Base-by-base conservation (phyloP, 768 basidiomycete species). In the Lentinula boryana region DNA sequence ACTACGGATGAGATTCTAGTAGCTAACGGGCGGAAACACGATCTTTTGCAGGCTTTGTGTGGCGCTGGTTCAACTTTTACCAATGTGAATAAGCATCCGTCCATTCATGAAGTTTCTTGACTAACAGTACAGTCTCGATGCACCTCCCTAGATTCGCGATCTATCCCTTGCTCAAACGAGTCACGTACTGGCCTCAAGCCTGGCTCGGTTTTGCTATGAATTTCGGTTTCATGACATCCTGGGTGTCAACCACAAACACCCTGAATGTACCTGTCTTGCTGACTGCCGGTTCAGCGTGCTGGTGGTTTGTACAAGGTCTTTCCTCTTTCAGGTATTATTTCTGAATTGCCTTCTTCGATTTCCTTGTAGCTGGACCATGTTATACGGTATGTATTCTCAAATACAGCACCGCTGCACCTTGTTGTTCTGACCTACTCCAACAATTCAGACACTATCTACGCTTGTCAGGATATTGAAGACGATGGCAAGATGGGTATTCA, bases 381-480 rank as follows among this genome's bases (percentile, higher is more conserved):
- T 80, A 41, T 80, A 80, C 60, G 79, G 79, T 79, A 65, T 16
- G 40, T 60, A 13, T 15, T n/a, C 31, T 31, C 40, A 21, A 27
- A 27, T 27, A 27, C 27, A 27, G n/a, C 21, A 40, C 16, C 12
- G 13, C 6, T 38, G 15, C 12, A 23, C 6, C 31, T 13, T 32
- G 2, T 13, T 56, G 9, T 60, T 44, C 8, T 48, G 4, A 46
- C 15, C 8, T 46, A 46, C 9, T 12, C 8, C 18, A 27, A 48
- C n/a, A 43, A 16, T 43, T 3, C 18, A 71, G 80, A 89, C 69
- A 87, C 87, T 7, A 85, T 88, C 62, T 92, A 93, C 68, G 89
- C 88, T 16, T 90, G 87, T 69, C 83, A 91, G 75, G 91, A 93
- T 70, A 85, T 87, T 60, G 71, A 78, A 60, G 91, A 91, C 73